Evolutionary conservation across 768 basidiomycete genomes (phyloP).

Genomic region (Rhodosporidiobolus sp.): DNA sequence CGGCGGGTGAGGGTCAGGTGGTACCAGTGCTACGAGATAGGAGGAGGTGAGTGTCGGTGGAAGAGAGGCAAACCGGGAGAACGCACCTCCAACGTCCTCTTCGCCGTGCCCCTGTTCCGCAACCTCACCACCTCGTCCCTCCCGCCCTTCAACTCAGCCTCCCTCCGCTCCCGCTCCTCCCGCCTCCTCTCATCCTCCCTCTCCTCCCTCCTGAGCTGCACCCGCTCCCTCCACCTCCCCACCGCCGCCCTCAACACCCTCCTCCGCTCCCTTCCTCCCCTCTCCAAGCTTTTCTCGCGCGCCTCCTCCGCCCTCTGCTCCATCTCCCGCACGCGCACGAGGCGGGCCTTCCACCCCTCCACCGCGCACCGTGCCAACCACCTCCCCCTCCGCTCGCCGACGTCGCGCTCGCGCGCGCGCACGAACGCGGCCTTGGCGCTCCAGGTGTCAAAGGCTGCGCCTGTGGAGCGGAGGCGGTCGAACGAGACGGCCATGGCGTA

Average conservation of each 20-base stretch:
- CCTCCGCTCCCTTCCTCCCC: background rate
- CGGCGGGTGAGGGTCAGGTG: background rate
- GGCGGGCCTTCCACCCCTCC: background rate
- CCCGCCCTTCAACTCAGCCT: constrained; percentile 1
- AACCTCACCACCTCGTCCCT: background rate
- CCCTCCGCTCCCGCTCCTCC: background rate
- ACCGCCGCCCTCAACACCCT: background rate
- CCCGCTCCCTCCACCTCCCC: background rate
- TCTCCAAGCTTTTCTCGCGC: background rate
- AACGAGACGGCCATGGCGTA: constrained; percentile 8
- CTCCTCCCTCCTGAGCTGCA: background rate
- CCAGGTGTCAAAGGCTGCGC: constrained; percentile 12
- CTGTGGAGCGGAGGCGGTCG: background rate
- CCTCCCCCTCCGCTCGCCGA: background rate
- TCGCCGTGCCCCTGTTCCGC: background rate
- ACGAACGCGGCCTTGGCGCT: background rate
- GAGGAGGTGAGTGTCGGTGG: background rate
- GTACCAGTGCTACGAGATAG: constrained; percentile 10
- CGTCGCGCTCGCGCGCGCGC: background rate
- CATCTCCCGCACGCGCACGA: background rate
- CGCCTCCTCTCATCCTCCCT: background rate
- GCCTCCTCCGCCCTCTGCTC: background rate
- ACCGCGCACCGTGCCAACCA: constrained; percentile 20
- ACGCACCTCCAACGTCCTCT: background rate
- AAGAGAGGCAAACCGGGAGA: background rate